A percentile compares a stretch with the other conserved stretches of the same genome.
phyloP scores from a whole-genome alignment of 2,329 filamentous ascomycete species.

The Neonectria punicea region DNA sequence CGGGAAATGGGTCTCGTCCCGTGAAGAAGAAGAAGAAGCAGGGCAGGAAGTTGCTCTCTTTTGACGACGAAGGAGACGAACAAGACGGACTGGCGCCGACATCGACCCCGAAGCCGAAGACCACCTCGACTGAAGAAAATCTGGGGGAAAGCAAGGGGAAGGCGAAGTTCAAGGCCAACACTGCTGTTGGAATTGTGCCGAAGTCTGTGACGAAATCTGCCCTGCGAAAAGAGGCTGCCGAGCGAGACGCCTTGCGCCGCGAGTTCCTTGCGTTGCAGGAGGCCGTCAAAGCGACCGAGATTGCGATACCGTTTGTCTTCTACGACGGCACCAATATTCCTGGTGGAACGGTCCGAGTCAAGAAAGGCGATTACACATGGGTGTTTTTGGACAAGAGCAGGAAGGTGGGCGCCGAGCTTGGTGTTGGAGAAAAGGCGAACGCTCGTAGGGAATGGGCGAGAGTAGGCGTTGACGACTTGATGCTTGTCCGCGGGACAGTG shows the following conservation, averaged over 20 bases:
- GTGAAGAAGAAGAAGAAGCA: conserved; percentile 54
- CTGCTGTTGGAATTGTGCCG: conserved; percentile 71
- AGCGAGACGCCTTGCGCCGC: conserved; percentile 79
- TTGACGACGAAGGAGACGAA: conserved; percentile 72
- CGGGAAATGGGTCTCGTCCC: conserved; percentile 35
- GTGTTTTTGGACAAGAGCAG: conserved; percentile 90
- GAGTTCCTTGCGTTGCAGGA: conserved; percentile 89
- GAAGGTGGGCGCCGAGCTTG: conserved; percentile 87
- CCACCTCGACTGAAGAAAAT: conserved; percentile 49
- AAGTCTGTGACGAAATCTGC: conserved; percentile 78
- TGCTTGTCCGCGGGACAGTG: conserved; percentile 89
- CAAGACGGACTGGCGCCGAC: conserved; percentile 55
- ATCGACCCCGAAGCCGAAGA: conserved; percentile 47
- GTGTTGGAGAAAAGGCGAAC: conserved; percentile 75
- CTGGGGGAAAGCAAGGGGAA: conserved; percentile 35
- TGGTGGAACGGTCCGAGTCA: conserved; percentile 84
- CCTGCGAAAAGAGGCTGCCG: conserved; percentile 80
- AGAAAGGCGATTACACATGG: conserved; percentile 95
- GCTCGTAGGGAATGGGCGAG: conserved; percentile 86
- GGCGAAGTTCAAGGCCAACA: conserved; percentile 69
- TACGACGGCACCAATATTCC: conserved; percentile 94
- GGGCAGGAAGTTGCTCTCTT: conserved; percentile 66
- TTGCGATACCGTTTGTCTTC: conserved; percentile 94
- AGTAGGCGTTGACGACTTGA: conserved; percentile 93
- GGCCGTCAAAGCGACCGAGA: conserved; percentile 86